Conservation (phyloP, 768 basidiomycete species). For the Tulasnella sp. region DNA sequence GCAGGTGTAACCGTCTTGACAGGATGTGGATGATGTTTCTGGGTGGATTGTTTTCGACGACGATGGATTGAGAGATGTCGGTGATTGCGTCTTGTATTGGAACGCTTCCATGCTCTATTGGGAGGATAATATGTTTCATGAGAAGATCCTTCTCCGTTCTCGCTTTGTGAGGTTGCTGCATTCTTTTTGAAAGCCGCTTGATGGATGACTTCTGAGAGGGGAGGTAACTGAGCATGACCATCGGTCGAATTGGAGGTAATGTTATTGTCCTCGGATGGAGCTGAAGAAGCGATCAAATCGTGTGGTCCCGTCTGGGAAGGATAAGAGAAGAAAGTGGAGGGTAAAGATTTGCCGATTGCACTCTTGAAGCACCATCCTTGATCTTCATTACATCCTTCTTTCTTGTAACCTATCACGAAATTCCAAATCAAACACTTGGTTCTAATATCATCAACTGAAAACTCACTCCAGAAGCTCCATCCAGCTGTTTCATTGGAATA, state of each 20-base stretch:
- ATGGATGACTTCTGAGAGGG: no score
- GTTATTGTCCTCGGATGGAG: neutral
- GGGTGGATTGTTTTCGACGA: neutral
- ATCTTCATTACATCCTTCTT: slow-evolving; percentile 46
- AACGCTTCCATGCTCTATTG: no score
- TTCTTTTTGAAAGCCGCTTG: no score
- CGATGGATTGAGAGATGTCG: neutral
- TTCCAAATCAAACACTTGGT: neutral
- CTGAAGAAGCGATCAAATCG: slow-evolving; percentile 16
- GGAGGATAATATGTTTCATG: no score
- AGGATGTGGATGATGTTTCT: neutral
- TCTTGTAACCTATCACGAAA: slow-evolving; percentile 38
- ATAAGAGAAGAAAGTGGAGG: slow-evolving; percentile 45
- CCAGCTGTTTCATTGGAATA: slow-evolving; percentile 47
- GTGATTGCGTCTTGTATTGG: neutral
- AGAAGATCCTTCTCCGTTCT: no score
- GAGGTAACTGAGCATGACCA: neutral
- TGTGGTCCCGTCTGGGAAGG: slow-evolving; percentile 22
- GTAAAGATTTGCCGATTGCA: slow-evolving; percentile 44
- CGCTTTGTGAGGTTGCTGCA: no score
- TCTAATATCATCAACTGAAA: neutral
- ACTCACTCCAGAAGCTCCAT: slow-evolving; percentile 58
- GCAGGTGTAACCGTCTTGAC: neutral
- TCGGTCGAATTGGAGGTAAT: neutral
- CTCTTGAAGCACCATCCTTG: slow-evolving; percentile 58